Evolutionary conservation across 768 basidiomycete genomes (phyloP).

Genomic region (Mycena sanguinolenta): DNA sequence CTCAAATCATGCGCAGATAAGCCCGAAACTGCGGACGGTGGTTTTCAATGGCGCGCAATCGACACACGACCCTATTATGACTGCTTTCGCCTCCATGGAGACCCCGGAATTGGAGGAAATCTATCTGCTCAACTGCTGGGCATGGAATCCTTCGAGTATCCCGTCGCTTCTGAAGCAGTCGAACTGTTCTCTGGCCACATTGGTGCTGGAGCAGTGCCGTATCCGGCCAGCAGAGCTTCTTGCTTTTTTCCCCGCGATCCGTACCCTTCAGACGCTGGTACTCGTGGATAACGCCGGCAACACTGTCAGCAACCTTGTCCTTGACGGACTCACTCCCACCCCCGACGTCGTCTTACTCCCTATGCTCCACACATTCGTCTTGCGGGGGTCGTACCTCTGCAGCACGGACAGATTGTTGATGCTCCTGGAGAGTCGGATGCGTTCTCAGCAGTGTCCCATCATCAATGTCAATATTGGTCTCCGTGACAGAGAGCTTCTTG

Average conservation of each 20-base stretch:
- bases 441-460: not conserved
- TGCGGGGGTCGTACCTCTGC: not conserved
- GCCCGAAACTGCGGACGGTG: too few species aligned
- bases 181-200: not conserved
- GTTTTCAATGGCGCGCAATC: too few species aligned
- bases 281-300: not conserved
- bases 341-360: not conserved
- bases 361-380: not conserved
- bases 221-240: not conserved
- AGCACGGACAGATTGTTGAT: not conserved
- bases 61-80: too few species aligned
- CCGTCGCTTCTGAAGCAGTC: not conserved
- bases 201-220: not conserved
- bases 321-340: not conserved
- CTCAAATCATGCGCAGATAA: too few species aligned
- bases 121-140: not conserved
- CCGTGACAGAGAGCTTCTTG: not conserved
- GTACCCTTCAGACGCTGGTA: not conserved
- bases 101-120: not conserved
- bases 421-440: conserved; percentile 1
- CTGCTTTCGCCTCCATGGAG: too few species aligned
- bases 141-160: not conserved
- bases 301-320: not conserved
- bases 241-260: not conserved
- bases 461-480: not conserved